Base-by-base conservation (phyloP, 208 protist species). In the Strigomonas culicis region DNA sequence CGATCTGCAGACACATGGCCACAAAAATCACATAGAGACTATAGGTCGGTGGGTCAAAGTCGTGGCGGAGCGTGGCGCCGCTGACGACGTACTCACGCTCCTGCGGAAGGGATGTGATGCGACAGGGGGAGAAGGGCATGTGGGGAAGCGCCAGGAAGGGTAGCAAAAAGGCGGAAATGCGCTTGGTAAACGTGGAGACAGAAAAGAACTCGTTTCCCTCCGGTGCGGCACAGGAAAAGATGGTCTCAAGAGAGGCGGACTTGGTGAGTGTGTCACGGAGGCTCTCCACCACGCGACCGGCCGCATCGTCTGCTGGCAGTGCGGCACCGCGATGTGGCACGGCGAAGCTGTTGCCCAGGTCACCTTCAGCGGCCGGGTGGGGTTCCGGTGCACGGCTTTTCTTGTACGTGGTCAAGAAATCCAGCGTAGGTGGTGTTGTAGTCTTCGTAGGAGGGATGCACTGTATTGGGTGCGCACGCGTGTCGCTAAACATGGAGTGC, bases 11-110 rank as follows among this genome's bases (percentile, higher is more conserved):
- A 36, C 67, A 64, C 21, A 90, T 55, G 28, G 69, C 88, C 4
- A 86, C 25, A 1, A 79, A 68, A 19, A 77, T 75, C 22, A 75
- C 39, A 60, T 59, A 84, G 7, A 94, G 46, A 0, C 77, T 81
- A 24, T 61, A 65, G 8, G 70, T 70, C n/a, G 84, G 84, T 1
- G 78, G 65, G 30, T 90, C 74, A 62, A 91, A 91, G 65, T 75
- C 71, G 27, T 71, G 73, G 51, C 77, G 70, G n/a, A 94, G 76
- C 15, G 75, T 72, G 1, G 84, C 88, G 27, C 88, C 88, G 56
- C 84, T 91, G 15, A 91, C 82, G 17, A 94, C 84, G 59, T 88
- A 94, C 71, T 90, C 82, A 13, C 88, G 71, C 73, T 94, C 84
- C 70, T 88, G 79, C 34, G 87, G 71, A 47, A 94, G 63, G 1